These are phyloP conservation scores for Lasiosphaeriaceae sp. DNA, from an alignment of 495 filamentous ascomycete species.

Conservation along the genomic window DNA sequence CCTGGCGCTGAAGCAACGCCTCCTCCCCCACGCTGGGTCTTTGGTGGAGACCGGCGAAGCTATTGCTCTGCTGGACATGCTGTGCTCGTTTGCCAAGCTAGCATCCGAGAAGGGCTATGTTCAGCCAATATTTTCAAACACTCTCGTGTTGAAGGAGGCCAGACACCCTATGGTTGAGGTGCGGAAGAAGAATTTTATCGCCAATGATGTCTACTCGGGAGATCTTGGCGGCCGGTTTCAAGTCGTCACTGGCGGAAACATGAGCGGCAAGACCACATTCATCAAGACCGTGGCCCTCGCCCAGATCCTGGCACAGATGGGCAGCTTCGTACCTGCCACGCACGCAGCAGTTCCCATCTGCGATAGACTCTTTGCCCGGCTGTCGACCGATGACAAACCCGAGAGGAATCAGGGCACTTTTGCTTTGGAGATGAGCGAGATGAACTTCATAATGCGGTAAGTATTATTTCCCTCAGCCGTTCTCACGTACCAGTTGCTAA, in stretches of 20 bases:
- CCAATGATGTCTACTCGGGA: conserved; percentile 81
- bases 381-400: conserved; percentile 83
- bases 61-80: conserved; percentile 89
- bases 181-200: conserved; percentile 60
- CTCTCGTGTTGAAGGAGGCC: conserved; percentile 72
- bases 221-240: conserved; percentile 75
- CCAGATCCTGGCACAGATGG: conserved; percentile 88
- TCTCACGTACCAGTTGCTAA: not conserved
- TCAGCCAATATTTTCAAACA: conserved; percentile 70
- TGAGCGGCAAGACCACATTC: conserved; percentile 98
- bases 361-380: conserved; percentile 78
- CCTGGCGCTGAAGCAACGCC: conserved; percentile 61
- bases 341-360: conserved; percentile 79
- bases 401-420: conserved; percentile 93
- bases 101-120: conserved; percentile 76
- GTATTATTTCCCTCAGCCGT: conserved; percentile 15
- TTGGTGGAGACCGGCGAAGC: conserved; percentile 80
- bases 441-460: conserved; percentile 77
- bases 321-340: conserved; percentile 82
- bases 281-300: conserved; percentile 83
- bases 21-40: conserved; percentile 61
- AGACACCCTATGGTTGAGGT: conserved; percentile 74
- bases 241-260: conserved; percentile 94
- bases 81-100: conserved; percentile 75
- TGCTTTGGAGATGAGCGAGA: conserved; percentile 92